phyloP scores from a whole-genome alignment of 2,329 filamentous ascomycete species.

The Ophiognomonia clavigignenti-juglandacearum region DNA sequence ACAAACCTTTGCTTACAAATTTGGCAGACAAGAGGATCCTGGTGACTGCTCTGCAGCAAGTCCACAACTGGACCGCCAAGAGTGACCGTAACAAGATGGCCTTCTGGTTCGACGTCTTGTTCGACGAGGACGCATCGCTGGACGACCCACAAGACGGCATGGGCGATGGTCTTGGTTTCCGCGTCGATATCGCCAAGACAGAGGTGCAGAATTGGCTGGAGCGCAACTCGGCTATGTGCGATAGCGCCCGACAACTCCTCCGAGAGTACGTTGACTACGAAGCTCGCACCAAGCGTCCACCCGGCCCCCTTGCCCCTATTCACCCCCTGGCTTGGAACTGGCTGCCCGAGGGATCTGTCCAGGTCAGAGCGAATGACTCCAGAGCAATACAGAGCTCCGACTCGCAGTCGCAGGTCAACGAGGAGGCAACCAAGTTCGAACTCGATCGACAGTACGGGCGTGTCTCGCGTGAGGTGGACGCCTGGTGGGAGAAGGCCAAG shows the following conservation, averaged over 20 bases:
- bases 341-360: constrained; percentile 35
- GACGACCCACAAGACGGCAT: constrained; percentile 46
- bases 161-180: constrained; percentile 48
- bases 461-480: constrained; percentile 60
- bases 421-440: constrained; percentile 52
- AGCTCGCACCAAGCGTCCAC: constrained; percentile 39
- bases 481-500: constrained; percentile 58
- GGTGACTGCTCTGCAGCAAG: constrained; percentile 61
- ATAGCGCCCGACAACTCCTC: constrained; percentile 49
- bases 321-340: constrained; percentile 53
- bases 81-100: constrained; percentile 67
- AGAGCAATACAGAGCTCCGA: constrained; percentile 35
- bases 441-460: constrained; percentile 55
- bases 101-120: constrained; percentile 63
- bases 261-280: constrained; percentile 46
- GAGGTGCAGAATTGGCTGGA: constrained; percentile 61
- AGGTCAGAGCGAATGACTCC: constrained; percentile 30
- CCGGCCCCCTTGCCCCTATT: constrained; percentile 45
- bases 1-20: constrained; percentile 16
- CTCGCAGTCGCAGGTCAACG: constrained; percentile 42
- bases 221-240: constrained; percentile 55
- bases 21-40: constrained; percentile 58
- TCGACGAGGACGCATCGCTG: constrained; percentile 48
- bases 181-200: constrained; percentile 51
- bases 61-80: constrained; percentile 65